phyloP scores from a whole-genome alignment of 495 filamentous ascomycete genomes.

The Daldinia caldariorum region DNA sequence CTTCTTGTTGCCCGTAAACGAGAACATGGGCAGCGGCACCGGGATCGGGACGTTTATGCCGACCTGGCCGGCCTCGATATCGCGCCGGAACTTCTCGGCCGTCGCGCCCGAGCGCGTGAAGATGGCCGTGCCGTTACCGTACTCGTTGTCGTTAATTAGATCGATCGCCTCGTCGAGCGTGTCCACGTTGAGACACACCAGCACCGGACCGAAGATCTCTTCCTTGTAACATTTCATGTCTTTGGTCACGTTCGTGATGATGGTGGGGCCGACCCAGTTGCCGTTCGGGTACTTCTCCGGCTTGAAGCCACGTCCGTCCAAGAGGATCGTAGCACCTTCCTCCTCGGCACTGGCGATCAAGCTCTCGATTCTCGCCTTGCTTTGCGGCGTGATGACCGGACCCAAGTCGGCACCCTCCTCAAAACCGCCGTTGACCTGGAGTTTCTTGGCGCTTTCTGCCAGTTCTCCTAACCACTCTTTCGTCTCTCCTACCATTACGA shows the following conservation, averaged over 20 bases:
- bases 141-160: conserved; percentile 71
- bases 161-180: conserved; percentile 82
- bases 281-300: conserved; percentile 94
- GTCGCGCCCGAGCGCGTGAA: conserved; percentile 70
- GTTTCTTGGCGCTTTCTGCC: conserved; percentile 87
- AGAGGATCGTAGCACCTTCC: conserved; percentile 91
- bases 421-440: conserved; percentile 93
- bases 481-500: conserved; percentile 94
- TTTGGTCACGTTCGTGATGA: conserved; percentile 91
- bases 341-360: conserved; percentile 89
- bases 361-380: conserved; percentile 87
- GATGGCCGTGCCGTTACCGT: conserved; percentile 73
- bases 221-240: conserved; percentile 95
- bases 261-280: conserved; percentile 94
- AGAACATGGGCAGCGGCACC: conserved; percentile 94
- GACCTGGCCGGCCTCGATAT: conserved; percentile 80
- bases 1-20: conserved; percentile 98
- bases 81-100: conserved; percentile 67
- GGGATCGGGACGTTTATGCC: conserved; percentile 86
- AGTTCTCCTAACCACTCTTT: conserved; percentile 92
- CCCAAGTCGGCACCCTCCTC: conserved; percentile 93
- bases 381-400: conserved; percentile 95
- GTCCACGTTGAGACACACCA: conserved; percentile 83
- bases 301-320: conserved; percentile 92
- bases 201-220: conserved; percentile 97